Percentiles rank a stretch among this genome's conserved stretches.
Conservation (phyloP, 768 basidiomycete species). For the Hortiboletus campestris region DNA sequence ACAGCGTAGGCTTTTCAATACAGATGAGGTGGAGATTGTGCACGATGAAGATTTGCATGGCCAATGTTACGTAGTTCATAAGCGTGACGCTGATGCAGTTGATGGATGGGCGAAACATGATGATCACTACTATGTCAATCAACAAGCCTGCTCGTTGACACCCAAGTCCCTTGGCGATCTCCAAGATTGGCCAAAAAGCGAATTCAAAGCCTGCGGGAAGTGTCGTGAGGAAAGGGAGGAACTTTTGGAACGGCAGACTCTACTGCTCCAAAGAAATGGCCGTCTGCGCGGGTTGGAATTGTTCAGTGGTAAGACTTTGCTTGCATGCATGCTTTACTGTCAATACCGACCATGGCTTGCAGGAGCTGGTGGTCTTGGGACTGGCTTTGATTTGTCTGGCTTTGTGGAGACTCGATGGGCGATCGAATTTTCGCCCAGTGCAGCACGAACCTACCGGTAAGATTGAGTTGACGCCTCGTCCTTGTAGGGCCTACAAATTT, state of each 20-base stretch:
- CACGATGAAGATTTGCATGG: conserved; percentile 49
- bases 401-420: conserved; percentile 68
- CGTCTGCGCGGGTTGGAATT: conserved; percentile 62
- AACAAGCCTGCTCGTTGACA: conserved; percentile 21
- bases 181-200: conserved; percentile 22
- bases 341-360: neutral
- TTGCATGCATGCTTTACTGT: neutral
- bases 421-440: conserved; percentile 61
- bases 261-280: conserved; percentile 37
- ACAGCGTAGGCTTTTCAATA: conserved; percentile 43
- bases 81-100: conserved; percentile 31
- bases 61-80: conserved; percentile 47
- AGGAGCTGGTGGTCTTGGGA: conserved; percentile 77
- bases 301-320: conserved; percentile 53
- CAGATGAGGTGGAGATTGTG: conserved; percentile 24
- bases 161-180: conserved; percentile 22
- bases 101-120: conserved; percentile 46
- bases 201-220: conserved; percentile 37
- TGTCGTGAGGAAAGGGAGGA: conserved; percentile 39
- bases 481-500: neutral
- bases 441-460: conserved; percentile 64
- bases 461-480: conserved; percentile 11
- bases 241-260: conserved; percentile 26
- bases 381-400: conserved; percentile 60
- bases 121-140: conserved; percentile 59